Evolutionary conservation across 768 basidiomycete species (phyloP).

Genomic region (Auricularia cornea): DNA sequence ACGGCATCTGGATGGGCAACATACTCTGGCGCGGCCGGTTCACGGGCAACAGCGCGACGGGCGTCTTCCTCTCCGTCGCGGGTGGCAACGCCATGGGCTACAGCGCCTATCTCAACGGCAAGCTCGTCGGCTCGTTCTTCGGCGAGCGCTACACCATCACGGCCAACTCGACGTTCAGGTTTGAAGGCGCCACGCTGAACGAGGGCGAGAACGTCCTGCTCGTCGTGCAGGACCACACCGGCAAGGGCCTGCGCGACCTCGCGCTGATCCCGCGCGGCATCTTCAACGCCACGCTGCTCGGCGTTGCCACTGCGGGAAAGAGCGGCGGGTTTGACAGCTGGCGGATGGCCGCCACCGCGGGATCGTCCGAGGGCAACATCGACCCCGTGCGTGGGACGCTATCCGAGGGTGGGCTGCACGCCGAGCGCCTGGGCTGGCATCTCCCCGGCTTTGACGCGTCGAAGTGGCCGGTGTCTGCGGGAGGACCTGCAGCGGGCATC

Average conservation of each 20-base stretch:
- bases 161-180: constrained; percentile 34
- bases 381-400: constrained; percentile 43
- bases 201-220: constrained; percentile 40
- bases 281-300: background rate
- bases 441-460: background rate
- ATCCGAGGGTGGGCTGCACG: constrained; percentile 53
- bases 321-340: background rate
- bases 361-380: background rate
- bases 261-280: background rate
- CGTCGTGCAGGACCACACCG: constrained; percentile 32
- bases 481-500: background rate
- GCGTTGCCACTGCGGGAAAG: background rate
- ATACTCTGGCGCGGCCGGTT: constrained; percentile 45
- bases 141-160: constrained; percentile 19
- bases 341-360: background rate
- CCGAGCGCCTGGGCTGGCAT: constrained; percentile 51
- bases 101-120: constrained; percentile 42
- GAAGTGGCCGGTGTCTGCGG: background rate
- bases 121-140: constrained; percentile 37
- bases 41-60: constrained; percentile 37
- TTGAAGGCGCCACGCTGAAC: constrained; percentile 27
- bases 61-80: constrained; percentile 30
- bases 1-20: constrained; percentile 17
- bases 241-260: constrained; percentile 1
- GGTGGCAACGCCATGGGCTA: constrained; percentile 43